These are phyloP conservation scores for Brassica hybrid DNA, from an alignment of 441 rosid species.

Conservation along the genomic window DNA sequence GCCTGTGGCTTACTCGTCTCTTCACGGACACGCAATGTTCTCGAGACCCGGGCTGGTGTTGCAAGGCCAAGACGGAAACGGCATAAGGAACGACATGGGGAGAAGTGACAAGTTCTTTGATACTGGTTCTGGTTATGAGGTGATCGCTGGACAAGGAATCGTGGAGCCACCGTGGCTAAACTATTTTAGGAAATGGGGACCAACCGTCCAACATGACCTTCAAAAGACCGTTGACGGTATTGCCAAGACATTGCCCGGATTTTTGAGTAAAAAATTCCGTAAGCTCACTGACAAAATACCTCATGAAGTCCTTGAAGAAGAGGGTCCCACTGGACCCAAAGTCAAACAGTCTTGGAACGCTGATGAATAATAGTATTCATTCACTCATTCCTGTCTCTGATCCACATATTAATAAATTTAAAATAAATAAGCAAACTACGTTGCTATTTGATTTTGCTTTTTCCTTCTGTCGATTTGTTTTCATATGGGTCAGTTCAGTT, in stretches of 20 bases:
- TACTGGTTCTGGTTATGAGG: conserved; percentile 54
- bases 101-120: conserved; percentile 60
- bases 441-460: not conserved
- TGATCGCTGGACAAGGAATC: conserved; percentile 44
- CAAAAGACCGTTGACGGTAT: conserved; percentile 48
- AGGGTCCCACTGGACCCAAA: conserved; percentile 91
- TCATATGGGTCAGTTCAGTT: conserved; percentile 9
- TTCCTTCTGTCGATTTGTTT: not conserved
- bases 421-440: not conserved
- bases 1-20: conserved; percentile 60
- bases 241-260: conserved; percentile 58
- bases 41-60: conserved; percentile 60
- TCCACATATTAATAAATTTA: not conserved
- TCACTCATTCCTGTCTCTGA: not conserved
- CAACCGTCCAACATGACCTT: conserved; percentile 51
- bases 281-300: conserved; percentile 59
- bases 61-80: conserved; percentile 62
- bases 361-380: conserved; percentile 49
- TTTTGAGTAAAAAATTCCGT: conserved; percentile 52
- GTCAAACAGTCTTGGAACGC: conserved; percentile 65
- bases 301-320: conserved; percentile 62
- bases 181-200: conserved; percentile 81
- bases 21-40: conserved; percentile 80
- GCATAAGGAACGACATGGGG: conserved; percentile 71
- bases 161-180: conserved; percentile 72